These are phyloP conservation scores for Pinus tabuliformis DNA, from an alignment of 75 land plant species.

Conservation along the genomic window DNA sequence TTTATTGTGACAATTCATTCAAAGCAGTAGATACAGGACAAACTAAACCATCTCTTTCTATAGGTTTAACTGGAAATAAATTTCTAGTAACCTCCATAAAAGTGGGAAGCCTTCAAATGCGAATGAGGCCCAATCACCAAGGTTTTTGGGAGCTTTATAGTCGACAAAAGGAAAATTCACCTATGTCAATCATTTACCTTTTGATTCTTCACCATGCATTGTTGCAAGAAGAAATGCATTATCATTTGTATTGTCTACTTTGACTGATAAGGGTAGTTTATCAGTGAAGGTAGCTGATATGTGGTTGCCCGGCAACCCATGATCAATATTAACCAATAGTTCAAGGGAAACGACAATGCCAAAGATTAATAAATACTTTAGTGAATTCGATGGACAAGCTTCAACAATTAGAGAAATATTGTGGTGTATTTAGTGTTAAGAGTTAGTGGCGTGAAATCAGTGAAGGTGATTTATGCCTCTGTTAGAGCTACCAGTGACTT, in stretches of 20 bases:
- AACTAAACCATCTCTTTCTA: conserved; percentile 11
- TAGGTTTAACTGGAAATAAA: conserved; percentile 2
- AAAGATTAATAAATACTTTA: too few relatives aligned
- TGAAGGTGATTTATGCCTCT: conserved; percentile 24
- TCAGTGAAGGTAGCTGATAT: too few relatives aligned
- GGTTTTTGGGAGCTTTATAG: not conserved
- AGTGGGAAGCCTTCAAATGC: not conserved
- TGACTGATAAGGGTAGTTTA: not conserved
- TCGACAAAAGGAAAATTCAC: conserved; percentile 20
- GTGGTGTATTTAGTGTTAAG: conserved; percentile 35
- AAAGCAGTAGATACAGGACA: conserved; percentile 42
- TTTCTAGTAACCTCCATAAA: conserved; percentile 7
- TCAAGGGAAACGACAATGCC: too few relatives aligned
- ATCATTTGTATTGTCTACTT: not conserved
- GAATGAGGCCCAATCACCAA: conserved; percentile 3
- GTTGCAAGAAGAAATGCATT: not conserved
- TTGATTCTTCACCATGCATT: conserved; percentile 1
- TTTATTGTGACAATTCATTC: conserved; percentile 53
- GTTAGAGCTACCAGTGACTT: conserved; percentile 20
- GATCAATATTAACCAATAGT: too few relatives aligned
- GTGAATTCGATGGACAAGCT: too few relatives aligned
- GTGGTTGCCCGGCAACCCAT: too few relatives aligned
- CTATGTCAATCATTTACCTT: not conserved
- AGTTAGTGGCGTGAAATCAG: conserved; percentile 30
- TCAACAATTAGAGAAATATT: too few relatives aligned